Evolutionary conservation across 441 rosid species (phyloP).

Genomic region (Pelargonium cotyledonis): DNA sequence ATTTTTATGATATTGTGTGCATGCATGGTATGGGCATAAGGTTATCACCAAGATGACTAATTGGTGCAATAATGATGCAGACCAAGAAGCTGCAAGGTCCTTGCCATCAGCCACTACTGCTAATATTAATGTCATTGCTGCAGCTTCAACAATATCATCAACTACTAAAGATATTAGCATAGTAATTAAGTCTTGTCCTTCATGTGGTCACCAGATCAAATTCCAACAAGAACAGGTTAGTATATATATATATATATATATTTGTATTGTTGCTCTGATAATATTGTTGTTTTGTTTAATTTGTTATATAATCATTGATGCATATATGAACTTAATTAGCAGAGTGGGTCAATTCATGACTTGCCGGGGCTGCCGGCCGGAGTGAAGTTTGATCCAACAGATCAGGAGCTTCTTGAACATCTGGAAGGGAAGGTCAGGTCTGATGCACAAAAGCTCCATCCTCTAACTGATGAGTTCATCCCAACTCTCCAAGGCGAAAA

Average conservation of each 20-base stretch:
- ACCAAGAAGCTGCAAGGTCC: constrained; percentile 50
- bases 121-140: constrained; percentile 16
- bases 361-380: constrained; percentile 92
- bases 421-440: constrained; percentile 68
- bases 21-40: constrained; percentile 33
- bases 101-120: constrained; percentile 25
- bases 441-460: constrained; percentile 57
- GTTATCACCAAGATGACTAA: constrained; percentile 50
- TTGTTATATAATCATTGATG: no score
- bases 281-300: no score
- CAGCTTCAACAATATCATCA: constrained; percentile 6
- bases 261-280: no score
- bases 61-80: constrained; percentile 49
- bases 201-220: constrained; percentile 65
- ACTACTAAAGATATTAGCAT: constrained; percentile 27
- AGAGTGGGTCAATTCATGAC: constrained; percentile 37
- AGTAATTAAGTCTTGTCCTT: constrained; percentile 61
- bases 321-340: not conserved
- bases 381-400: constrained; percentile 90
- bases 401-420: constrained; percentile 81
- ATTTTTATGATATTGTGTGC: constrained; percentile 13
- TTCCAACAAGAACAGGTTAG: constrained; percentile 55
- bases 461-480: constrained; percentile 82
- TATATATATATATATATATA: no score
- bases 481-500: constrained; percentile 80